phyloP scores from a whole-genome alignment of 2,329 filamentous ascomycete genomes.

The Dothideomycetes sp. region DNA sequence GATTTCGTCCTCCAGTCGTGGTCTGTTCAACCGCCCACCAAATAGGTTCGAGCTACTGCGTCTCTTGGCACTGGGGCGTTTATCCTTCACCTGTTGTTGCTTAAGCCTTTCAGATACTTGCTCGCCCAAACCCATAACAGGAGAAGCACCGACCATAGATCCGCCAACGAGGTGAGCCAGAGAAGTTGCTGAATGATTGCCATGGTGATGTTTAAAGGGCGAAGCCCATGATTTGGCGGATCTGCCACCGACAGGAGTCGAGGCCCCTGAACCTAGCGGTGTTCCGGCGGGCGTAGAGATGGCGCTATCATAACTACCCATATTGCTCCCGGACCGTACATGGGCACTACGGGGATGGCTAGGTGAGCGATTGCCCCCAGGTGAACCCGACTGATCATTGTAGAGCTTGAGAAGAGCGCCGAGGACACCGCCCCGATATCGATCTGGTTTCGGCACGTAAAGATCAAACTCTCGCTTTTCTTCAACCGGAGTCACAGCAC shows the following conservation, averaged over 20 bases:
- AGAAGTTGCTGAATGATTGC: slow-evolving; percentile 26
- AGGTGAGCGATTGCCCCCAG: slow-evolving; percentile 6
- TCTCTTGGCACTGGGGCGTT: too few species aligned
- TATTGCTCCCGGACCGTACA: slow-evolving; percentile 8
- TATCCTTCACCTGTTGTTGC: slow-evolving; percentile 25
- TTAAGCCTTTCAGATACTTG: slow-evolving; percentile 30
- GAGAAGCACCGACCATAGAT: slow-evolving; percentile 27
- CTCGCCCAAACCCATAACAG: slow-evolving; percentile 30
- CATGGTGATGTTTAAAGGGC: slow-evolving; percentile 18
- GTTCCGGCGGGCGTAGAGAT: slow-evolving; percentile 26
- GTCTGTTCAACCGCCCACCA: slow-evolving; percentile 24
- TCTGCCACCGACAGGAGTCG: slow-evolving; percentile 24
- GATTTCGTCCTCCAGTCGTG: slow-evolving; percentile 38
- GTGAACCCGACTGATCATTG: slow-evolving; percentile 21
- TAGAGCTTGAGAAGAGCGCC: slow-evolving; percentile 63
- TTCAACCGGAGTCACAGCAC: slow-evolving; percentile 36
- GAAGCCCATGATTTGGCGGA: slow-evolving; percentile 25
- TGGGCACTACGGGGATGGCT: slow-evolving; percentile 8
- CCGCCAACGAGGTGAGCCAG: slow-evolving; percentile 31
- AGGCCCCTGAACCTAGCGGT: slow-evolving; percentile 30
- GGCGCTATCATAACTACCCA: slow-evolving; percentile 8
- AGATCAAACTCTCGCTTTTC: slow-evolving; percentile 44
- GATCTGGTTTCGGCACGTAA: slow-evolving; percentile 55
- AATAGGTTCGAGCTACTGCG: too few species aligned
- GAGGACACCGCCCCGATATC: slow-evolving; percentile 64